Evolutionary conservation across 2,329 filamentous ascomycete genomes (phyloP), one percentile per base, ranked within the genome.

Genomic region (Aspergillus sp.): DNA sequence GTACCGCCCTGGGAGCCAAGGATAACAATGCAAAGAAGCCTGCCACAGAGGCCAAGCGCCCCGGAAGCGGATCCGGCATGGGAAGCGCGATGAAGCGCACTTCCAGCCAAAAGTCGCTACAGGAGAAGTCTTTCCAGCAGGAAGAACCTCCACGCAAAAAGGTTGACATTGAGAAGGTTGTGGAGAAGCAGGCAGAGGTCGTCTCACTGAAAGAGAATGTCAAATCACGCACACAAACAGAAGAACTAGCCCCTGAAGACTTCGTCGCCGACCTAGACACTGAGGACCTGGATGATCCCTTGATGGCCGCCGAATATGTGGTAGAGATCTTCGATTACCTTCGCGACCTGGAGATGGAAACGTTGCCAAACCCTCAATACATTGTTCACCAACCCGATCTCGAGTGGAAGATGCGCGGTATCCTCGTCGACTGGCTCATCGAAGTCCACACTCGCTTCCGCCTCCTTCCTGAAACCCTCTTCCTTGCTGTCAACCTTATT

Each of bases 271-370:
- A 95, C 67, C 82, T 97, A 31, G 95, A 98, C 71, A 82, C 81
- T 50, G 95, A 98, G 74, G 95, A 99, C 68, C 74, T 90, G 51
- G 91, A 96, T 65, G 95, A 99, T 71, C 96, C 96, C 24, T 83
- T 97, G 68, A 98, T 99, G 95, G 95, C 96, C 63, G 91, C 95
- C 52, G 95, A 98, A 75, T 99, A 99, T 70, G 93, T 96, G 50
- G 89, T 89, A 59, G 95, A 99, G 72, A 98, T 99, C 71, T 98
- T 98, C 72, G 92, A 97, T 66, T 98, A 99, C 76, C 84, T 98
- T 64, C 88, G 87, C 69, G 88, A 96, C 67, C 85, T 98, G 23
- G 95, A 99, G 78, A 81, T 87, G 63, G 78, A 82, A 73, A 91
- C 82, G 76, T 86, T 93, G 71, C 92, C 93, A 66, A 97, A 98